Evolutionary conservation across 2,329 filamentous ascomycete genomes (phyloP), one percentile per base, ranked within the genome.

Genomic region (Hirsutella minnesotensis): DNA sequence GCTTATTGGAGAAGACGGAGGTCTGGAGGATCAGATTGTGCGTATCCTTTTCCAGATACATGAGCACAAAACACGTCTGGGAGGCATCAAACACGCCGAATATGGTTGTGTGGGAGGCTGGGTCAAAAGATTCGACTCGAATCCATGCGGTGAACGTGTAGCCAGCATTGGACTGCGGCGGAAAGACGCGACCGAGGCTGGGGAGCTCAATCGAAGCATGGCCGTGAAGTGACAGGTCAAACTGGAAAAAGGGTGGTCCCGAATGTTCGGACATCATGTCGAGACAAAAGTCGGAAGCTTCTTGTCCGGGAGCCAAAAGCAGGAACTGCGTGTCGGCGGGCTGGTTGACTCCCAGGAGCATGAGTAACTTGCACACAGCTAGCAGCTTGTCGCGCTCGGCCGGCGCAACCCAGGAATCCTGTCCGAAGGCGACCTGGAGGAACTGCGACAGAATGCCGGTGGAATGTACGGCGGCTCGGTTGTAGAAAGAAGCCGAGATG

Each of bases 1-100:
- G 90, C 45, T 84, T 79, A 41, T 79, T 73, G 9, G 88, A 88
- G 41, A 80, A 86, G 47, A 96, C 84, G 16, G 92, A 95, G 8
- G 94, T 96, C 64, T 98, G 92, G 5, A 98, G 69, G 51, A 98
- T 98, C 51, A 98, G 84, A 62, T 95, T 92, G 47, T 77, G 85
- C 2, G 87, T 94, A 59, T 95, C 89, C 56, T 83, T 88, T 59
- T 98, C 94, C 33, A 98, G 72, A 56, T 98, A 98, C 46, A 88
- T 81, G 52, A 98, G 77, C 30, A 98, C 67, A 56, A 98, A 98
- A 61, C 92, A 98, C 5, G 86, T 87, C 60, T 96, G 90, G 5
- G 79, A 87, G 3, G 82, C 73, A 63, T 98, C 92, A 61, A 94
- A 96, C 9, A 92, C 86, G 21, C 92, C 92, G 59, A 98, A 98